These are phyloP conservation scores for Lecanoromycetidae sp. DNA, from an alignment of 2,329 filamentous ascomycete species.

Conservation along the genomic window DNA sequence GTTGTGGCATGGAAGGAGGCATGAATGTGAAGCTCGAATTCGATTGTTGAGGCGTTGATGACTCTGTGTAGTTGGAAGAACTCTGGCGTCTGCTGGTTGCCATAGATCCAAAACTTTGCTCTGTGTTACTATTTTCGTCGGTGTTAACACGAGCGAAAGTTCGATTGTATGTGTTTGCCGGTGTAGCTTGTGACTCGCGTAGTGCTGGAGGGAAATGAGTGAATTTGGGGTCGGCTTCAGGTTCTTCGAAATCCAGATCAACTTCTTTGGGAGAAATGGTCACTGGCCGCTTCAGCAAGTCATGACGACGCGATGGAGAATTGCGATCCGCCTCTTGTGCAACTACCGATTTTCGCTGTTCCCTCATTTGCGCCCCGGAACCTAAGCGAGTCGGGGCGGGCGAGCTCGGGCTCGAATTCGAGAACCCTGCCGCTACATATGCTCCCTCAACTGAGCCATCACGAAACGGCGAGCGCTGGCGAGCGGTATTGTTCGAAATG, in stretches of 20 bases:
- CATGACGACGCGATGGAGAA: conserved; percentile 29
- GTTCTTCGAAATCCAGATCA: conserved; percentile 69
- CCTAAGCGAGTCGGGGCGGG: conserved; percentile 25
- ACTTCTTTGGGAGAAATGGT: conserved; percentile 95
- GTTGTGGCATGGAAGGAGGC: conserved; percentile 31
- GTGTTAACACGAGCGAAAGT: conserved; percentile 20
- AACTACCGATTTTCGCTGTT: conserved; percentile 22
- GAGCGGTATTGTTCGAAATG: conserved; percentile 34
- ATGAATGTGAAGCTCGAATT: conserved; percentile 35
- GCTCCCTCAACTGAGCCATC: conserved; percentile 53
- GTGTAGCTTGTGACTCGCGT: conserved; percentile 15
- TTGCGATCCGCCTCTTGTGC: conserved; percentile 31
- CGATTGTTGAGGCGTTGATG: conserved; percentile 20
- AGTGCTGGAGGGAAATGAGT: conserved; percentile 19
- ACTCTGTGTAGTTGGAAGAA: conserved; percentile 24
- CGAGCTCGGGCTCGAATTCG: conserved; percentile 12
- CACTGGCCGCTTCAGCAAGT: conserved; percentile 44
- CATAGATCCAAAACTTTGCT: conserved; percentile 33
- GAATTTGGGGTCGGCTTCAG: conserved; percentile 56
- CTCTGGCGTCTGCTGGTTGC: conserved; percentile 30
- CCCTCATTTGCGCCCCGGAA: conserved; percentile 31
- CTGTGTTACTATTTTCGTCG: conserved; percentile 27
- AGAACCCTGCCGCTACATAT: conserved; percentile 18
- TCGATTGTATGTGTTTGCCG: conserved; percentile 4
- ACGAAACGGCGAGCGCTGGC: conserved; percentile 72